Conservation (phyloP, 2,329 filamentous ascomycete species). For the Beauveria sp. region DNA sequence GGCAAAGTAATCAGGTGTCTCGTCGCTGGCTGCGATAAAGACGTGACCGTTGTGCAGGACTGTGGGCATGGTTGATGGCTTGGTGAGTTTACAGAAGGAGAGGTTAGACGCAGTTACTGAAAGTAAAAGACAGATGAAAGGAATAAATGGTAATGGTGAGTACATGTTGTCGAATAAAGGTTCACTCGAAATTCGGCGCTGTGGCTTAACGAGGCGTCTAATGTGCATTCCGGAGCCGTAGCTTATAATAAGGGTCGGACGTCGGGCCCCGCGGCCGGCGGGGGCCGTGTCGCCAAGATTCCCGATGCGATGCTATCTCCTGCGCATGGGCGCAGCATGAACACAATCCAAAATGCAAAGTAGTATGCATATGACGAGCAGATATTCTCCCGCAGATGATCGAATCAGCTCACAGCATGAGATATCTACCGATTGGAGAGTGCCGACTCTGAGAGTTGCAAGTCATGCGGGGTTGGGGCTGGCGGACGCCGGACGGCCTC, state of each 20-base stretch:
- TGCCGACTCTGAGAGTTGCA: no score
- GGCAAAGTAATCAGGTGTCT: neutral
- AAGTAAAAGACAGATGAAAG: neutral
- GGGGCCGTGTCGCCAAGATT: neutral
- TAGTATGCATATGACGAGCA: neutral
- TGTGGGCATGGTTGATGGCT: constrained; percentile 2
- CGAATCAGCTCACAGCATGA: neutral
- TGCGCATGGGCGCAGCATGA: neutral
- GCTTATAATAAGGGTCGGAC: neutral
- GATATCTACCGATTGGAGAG: neutral
- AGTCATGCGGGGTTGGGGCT: no score
- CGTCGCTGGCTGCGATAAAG: constrained; percentile 1
- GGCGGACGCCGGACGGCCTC: no score
- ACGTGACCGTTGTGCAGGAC: constrained; percentile 7
- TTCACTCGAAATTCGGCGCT: neutral
- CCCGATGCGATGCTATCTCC: neutral
- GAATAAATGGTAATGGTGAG: neutral
- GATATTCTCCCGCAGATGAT: neutral
- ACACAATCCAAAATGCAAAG: neutral
- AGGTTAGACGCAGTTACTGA: neutral
- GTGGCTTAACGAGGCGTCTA: neutral
- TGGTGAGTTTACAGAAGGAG: neutral
- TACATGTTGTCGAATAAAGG: neutral
- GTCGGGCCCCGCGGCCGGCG: neutral
- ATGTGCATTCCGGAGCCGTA: neutral